These are phyloP conservation scores for Teratosphaeria gauchensis DNA, from an alignment of 2,329 filamentous ascomycete genomes.

Conservation along the genomic window DNA sequence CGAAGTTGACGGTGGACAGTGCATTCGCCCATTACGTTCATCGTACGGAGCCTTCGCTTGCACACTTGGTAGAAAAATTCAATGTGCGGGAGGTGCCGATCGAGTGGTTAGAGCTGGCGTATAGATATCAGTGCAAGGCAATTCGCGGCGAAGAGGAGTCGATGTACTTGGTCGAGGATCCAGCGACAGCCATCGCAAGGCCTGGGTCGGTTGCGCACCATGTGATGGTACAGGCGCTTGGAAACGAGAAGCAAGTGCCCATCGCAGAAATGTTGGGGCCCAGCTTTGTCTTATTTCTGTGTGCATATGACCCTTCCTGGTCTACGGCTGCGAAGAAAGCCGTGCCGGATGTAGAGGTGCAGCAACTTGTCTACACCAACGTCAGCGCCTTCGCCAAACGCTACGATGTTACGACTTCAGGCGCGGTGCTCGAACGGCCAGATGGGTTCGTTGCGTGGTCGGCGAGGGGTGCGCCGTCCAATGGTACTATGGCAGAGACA, in stretches of 20 bases:
- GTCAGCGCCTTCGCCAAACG: background rate
- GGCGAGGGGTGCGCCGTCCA: background rate
- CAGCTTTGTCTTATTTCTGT: background rate
- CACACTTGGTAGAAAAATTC: too few species aligned
- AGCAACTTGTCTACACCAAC: background rate
- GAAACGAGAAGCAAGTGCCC: background rate
- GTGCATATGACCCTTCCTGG: background rate
- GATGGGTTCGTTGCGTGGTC: background rate
- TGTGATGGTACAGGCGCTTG: background rate
- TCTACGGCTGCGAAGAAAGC: background rate
- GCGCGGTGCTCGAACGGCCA: background rate
- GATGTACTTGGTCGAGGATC: background rate
- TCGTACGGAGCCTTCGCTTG: too few species aligned
- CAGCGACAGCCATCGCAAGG: background rate
- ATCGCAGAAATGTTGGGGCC: background rate
- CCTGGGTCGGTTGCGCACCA: background rate
- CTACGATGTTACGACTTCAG: background rate
- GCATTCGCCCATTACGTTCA: too few species aligned
- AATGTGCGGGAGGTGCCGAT: too few species aligned
- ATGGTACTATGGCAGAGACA: background rate
- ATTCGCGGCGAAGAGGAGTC: too few species aligned
- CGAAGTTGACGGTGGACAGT: too few species aligned
- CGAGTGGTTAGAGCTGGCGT: too few species aligned
- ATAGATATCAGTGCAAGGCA: too few species aligned
- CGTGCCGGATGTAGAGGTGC: background rate